Evolutionary conservation across 23 red algal genomes (phyloP), one percentile per base, ranked within the genome.

Genomic region (Gracilaria domingensis): DNA sequence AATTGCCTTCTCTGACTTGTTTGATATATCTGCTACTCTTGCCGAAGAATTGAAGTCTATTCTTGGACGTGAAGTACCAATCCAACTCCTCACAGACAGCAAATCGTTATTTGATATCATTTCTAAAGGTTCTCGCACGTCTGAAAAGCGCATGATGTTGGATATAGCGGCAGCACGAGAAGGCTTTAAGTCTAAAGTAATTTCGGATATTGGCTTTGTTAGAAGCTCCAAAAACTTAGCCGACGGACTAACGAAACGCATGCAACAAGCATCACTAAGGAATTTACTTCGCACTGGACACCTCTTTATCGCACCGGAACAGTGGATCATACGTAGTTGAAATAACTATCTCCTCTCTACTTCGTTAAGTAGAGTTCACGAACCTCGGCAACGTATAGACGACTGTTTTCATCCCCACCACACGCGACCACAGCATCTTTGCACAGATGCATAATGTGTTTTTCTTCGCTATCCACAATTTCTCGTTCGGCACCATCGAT

Each of bases 91-190:
- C 23, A 87, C 83, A 17, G 83, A 87, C 83, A 56, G 65, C 83
- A 72, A 87, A 32, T 74, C 51, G 12, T n/a, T 87, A 35, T 87
- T 72, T 53, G 61, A 72, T 30, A 40, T 87, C 20, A 74, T 87
- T 0, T 73, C 83, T 0, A 55, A 74, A 45, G 62, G 65, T 40
- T 72, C 83, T 8, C 26, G 67, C 9, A 87, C 83, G 0, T 73
- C 83, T 0, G 83, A 87, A 32, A 87, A 66, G 33, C 83, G 83
- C n/a, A 26, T 87, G 11, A 87, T 87, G 62, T 33, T 87, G 65
- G 83, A 87, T 14, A 50, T 87, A 1, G 60, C 83, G 0, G 58
- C 83, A 20, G 83, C 62, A 26, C 18, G 83, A 18, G 28, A 74
- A 33, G 83, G 65, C 4, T 87, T 73, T 38, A 73, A 74, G 26